Base-by-base conservation (phyloP, 345 rosid species). In the Aquilaria yunnanensis region DNA sequence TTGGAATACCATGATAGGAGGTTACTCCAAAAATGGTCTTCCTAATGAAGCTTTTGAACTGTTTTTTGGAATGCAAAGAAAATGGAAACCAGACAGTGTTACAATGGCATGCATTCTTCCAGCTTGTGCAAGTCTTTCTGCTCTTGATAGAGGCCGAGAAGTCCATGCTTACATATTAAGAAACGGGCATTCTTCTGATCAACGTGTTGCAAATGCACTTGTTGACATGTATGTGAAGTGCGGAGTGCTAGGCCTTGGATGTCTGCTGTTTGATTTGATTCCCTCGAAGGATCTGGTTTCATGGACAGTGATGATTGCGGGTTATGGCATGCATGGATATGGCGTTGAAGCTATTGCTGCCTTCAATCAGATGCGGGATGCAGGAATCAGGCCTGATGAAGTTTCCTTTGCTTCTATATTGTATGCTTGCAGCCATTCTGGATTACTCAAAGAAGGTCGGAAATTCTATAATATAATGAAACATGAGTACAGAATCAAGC, bases 221-320 rank as follows among this genome's bases (percentile, higher is more conserved):
- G 74, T 83, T 37, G 88, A 85, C 78, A 76, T 88, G 89, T 83
- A 88, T 14, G 76, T 74, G 7, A 85, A 83, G 68, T 83, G 92
- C 66, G 96, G 96, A 53, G 78, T 74, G 3, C 64, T 85, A 63
- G 67, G 70, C 45, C 83, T 82, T 34, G 85, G 88, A 2, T 74
- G 67, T 37, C 45, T 71, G 52, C 83, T 88, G 61, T 88, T 85
- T 63, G 86, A 82, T 51, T 70, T 58, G 52, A 79, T 83, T 72
- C 72, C 69, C 71, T 50, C 70, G 4, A 88, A 85, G 75, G 92
- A 88, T 85, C 70, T 85, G 53, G 72, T 85, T 47, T 78, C 88
- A 5, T 85, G 90, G 96, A 88, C 96, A 7, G 81, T 83, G 70
- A 85, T 88, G 88, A 83, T 83, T 45, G 82, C 92, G 71, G 96